A percentile compares a stretch with the other conserved stretches of the same genome.
phyloP scores from a whole-genome alignment of 441 rosid genomes.

The Biscutella laevigata region DNA sequence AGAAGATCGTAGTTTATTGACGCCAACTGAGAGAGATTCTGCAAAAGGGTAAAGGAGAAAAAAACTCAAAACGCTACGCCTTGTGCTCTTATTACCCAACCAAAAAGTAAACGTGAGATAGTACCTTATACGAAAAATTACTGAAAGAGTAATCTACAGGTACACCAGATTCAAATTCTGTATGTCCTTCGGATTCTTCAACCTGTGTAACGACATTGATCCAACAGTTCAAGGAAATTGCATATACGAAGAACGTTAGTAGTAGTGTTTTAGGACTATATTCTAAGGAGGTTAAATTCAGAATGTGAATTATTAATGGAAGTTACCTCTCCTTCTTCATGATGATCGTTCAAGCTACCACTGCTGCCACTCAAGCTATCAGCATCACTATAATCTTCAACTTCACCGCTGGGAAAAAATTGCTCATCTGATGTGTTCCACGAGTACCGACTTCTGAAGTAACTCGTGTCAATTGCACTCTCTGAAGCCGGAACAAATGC shows the following conservation, averaged over 20 bases:
- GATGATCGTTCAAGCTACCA: slow-evolving; percentile 64
- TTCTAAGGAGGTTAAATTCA: not conserved
- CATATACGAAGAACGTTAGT: not conserved
- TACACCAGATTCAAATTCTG: slow-evolving; percentile 66
- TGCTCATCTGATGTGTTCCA: slow-evolving; percentile 75
- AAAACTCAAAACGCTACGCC: not conserved
- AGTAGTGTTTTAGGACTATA: not conserved
- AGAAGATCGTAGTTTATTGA: slow-evolving; percentile 97
- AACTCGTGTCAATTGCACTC: slow-evolving; percentile 90
- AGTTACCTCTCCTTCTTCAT: slow-evolving; percentile 73
- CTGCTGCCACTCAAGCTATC: slow-evolving; percentile 88
- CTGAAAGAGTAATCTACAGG: slow-evolving; percentile 88
- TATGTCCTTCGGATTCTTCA: slow-evolving; percentile 65
- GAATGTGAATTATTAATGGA: not conserved
- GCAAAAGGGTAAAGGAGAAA: slow-evolving; percentile 6
- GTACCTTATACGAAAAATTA: slow-evolving; percentile 97
- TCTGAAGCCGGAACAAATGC: slow-evolving; percentile 93
- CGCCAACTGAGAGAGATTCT: slow-evolving; percentile 96
- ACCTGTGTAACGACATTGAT: slow-evolving; percentile 40
- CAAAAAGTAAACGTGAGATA: no score
- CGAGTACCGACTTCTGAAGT: slow-evolving; percentile 90
- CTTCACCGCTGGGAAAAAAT: slow-evolving; percentile 59
- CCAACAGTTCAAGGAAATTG: slow-evolving; percentile 7
- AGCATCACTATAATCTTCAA: slow-evolving; percentile 74
- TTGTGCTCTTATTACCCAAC: not conserved